Base-by-base conservation (phyloP, 208 protist species). In the Leishmania guyanensis region DNA sequence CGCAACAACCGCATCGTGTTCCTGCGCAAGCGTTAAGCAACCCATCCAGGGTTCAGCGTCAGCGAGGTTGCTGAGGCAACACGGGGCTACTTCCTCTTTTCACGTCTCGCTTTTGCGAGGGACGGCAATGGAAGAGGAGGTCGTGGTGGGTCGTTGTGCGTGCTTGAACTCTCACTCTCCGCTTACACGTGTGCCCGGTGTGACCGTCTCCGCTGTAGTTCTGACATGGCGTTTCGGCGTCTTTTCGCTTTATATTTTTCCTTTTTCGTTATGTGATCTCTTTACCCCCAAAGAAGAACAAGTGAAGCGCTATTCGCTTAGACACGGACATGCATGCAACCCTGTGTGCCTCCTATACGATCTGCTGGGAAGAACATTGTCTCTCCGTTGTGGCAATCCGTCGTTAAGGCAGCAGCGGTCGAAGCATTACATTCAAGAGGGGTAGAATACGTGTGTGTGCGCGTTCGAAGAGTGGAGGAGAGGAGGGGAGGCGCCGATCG, bases 1-100 rank as follows among this genome's bases (percentile, higher is more conserved):
- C 90, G 98, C 85, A 95, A 98, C 97, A 99, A 99, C 97, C 98
- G 94, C 78, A 90, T 98, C 80, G 93, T 93, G 53, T 96, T 99
- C 91, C 92, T 96, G 81, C 91, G 94, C 86, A 95, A 96, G 90
- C 92, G 94, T 90, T 97, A 92, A 65, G 46, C 8, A 60, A 36
- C 48, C 71, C 26, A 26, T 54, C 9, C 71, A 48, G 39, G 39
- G 5, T 5, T 16, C 39, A 71, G 33, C 66, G 5, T 39, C 66
- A 71, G 39, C 33, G 66, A 50, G 36, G 33, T 0, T 71, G 8
- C 39, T 17, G 39, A 71, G 39, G 20, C 39, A 48, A 17, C 66
- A 1, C 16, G 3, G 36, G 36, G 26, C 39, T 29, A 10, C 39
- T 71, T 39, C 26, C 66, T 50, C 58, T 64, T 14, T 17, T 10